Evolutionary conservation across 176 grass and related monocot genomes (phyloP).

Genomic region (Triticum aestivum): DNA sequence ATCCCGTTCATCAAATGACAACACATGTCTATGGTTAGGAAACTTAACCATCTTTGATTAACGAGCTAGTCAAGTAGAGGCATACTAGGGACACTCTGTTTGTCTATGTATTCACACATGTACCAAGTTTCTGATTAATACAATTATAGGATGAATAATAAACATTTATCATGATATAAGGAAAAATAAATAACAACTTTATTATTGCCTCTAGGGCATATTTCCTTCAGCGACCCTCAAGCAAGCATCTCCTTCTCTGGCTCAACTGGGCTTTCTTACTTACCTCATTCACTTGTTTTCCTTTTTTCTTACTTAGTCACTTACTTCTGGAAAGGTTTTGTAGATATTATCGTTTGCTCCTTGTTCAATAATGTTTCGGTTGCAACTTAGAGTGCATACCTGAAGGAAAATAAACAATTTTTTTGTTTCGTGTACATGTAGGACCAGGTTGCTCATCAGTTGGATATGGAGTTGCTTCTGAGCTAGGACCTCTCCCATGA

Average conservation of each 20-base stretch:
- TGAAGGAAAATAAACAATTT: background rate
- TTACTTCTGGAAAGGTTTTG: background rate
- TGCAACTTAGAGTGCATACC: background rate
- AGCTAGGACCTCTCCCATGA: constrained; percentile 57
- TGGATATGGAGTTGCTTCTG: constrained; percentile 71
- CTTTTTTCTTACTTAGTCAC: background rate
- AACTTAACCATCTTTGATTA: too few relatives aligned
- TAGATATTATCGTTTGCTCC: background rate
- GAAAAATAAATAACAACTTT: too few relatives aligned
- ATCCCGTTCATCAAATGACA: too few relatives aligned
- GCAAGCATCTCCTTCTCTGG: constrained; percentile 52
- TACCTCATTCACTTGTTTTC: background rate
- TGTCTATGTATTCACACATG: too few relatives aligned
- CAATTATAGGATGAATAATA: too few relatives aligned
- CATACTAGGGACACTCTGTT: too few relatives aligned
- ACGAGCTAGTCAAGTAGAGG: too few relatives aligned
- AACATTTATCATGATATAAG: too few relatives aligned
- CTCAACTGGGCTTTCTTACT: constrained; percentile 58
- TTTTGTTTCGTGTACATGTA: background rate
- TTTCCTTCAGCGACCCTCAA: too few relatives aligned
- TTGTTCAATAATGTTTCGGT: background rate
- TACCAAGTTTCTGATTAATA: too few relatives aligned
- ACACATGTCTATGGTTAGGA: too few relatives aligned
- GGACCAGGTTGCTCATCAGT: constrained; percentile 84
- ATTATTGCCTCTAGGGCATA: too few relatives aligned